Percentiles rank a stretch among this genome's conserved stretches.
Evolutionary conservation across 1,284 basidiomycete species (phyloP).

Genomic region (Puccinia horiana): DNA sequence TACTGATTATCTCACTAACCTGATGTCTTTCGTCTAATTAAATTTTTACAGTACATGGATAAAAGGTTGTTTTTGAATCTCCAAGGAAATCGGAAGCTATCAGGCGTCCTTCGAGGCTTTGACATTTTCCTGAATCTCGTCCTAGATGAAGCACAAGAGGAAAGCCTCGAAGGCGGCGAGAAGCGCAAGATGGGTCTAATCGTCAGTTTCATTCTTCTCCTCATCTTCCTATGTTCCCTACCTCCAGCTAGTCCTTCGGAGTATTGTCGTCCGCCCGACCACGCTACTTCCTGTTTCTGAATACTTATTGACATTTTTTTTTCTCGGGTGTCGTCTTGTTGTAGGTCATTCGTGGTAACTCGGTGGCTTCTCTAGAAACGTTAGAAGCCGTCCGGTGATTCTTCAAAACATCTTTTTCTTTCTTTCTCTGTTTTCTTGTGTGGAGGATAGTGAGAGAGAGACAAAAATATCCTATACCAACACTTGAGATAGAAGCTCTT

Average conservation of each 20-base stretch:
- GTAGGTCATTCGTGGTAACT: conserved; percentile 91
- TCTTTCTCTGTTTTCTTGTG: too few species aligned
- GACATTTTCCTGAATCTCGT: conserved; percentile 99
- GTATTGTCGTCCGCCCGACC: neutral
- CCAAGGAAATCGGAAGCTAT: conserved; percentile 93
- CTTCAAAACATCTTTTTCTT: too few species aligned
- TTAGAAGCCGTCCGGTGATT: conserved; percentile 3
- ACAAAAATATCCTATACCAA: too few species aligned
- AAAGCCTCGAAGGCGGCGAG: conserved; percentile 77
- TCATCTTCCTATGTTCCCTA: neutral
- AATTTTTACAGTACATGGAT: conserved; percentile 83
- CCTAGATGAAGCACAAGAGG: conserved; percentile 91
- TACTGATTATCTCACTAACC: conserved; percentile 14
- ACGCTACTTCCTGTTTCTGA: neutral
- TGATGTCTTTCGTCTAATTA: too few species aligned
- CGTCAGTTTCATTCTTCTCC: conserved; percentile 64
- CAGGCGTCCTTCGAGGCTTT: conserved; percentile 91
- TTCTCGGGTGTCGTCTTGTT: conserved; percentile 24
- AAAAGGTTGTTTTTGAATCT: conserved; percentile 92
- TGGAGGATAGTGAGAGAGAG: too few species aligned
- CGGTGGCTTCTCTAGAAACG: conserved; percentile 86
- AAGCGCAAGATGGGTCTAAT: conserved; percentile 86
- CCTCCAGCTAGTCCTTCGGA: neutral
- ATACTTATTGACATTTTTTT: conserved; percentile 12
- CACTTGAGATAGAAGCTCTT: too few species aligned